Conservation (phyloP, 805 yeast species). For the Nakazawaea wickerhamii region DNA sequence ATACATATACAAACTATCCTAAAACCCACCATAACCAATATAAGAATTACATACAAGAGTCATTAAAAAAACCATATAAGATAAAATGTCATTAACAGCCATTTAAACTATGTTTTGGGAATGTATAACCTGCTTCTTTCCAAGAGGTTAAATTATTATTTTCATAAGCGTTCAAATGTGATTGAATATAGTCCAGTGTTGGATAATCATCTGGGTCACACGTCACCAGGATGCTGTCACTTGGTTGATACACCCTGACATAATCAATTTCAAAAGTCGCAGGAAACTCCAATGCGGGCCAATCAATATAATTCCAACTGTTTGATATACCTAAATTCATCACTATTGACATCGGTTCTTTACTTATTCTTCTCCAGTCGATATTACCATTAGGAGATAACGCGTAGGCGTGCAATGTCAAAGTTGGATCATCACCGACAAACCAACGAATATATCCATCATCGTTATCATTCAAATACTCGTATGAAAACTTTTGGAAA, state of each 20-base stretch:
- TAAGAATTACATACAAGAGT: not conserved
- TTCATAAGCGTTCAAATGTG: slow-evolving; percentile 35
- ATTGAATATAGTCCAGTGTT: slow-evolving; percentile 37
- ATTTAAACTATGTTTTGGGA: slow-evolving; percentile 34
- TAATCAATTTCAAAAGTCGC: slow-evolving; percentile 37
- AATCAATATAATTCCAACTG: slow-evolving; percentile 46
- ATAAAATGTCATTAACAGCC: slow-evolving; percentile 12
- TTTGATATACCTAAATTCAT: slow-evolving; percentile 45
- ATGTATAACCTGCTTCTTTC: slow-evolving; percentile 37
- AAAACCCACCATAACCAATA: no score
- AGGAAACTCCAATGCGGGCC: slow-evolving; percentile 41
- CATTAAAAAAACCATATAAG: not conserved
- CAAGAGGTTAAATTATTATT: slow-evolving; percentile 40
- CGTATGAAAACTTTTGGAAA: slow-evolving; percentile 40
- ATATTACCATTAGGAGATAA: slow-evolving; percentile 46
- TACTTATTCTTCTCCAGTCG: slow-evolving; percentile 41
- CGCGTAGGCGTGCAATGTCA: slow-evolving; percentile 36
- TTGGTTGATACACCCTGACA: slow-evolving; percentile 46
- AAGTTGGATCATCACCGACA: slow-evolving; percentile 42
- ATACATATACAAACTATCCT: no score
- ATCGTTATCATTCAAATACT: slow-evolving; percentile 33
- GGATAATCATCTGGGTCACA: slow-evolving; percentile 47
- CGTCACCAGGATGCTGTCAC: slow-evolving; percentile 31
- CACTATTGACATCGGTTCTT: slow-evolving; percentile 46
- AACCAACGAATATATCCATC: slow-evolving; percentile 40